A percentile compares a stretch with the other conserved stretches of the same genome.
These are phyloP conservation scores for Aspergillus costaricaensis DNA, from an alignment of 2,329 filamentous ascomycete species.

Conservation along the genomic window DNA sequence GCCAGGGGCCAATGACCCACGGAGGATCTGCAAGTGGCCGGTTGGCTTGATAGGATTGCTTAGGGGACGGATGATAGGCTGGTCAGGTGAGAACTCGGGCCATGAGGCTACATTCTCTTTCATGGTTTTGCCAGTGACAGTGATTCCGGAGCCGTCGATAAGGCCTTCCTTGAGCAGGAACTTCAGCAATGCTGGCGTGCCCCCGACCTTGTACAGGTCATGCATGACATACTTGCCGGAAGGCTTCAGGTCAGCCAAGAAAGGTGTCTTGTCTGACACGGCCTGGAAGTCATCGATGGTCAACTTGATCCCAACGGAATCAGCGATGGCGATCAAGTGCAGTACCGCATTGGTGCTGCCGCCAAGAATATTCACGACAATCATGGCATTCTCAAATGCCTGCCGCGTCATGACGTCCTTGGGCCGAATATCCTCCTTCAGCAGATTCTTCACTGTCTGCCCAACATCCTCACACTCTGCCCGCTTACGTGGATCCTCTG, in stretches of 20 bases:
- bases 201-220: conserved; percentile 47
- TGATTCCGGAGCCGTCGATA: conserved; percentile 9
- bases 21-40: conserved; percentile 68
- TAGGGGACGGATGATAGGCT: conserved; percentile 47
- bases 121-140: conserved; percentile 13
- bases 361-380: conserved; percentile 73
- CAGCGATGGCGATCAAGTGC: conserved; percentile 76
- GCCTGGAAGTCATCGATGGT: conserved; percentile 77
- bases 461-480: conserved; percentile 70
- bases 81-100: conserved; percentile 5
- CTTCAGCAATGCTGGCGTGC: conserved; percentile 48
- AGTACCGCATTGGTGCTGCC: conserved; percentile 81
- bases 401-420: conserved; percentile 73
- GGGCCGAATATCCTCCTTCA: conserved; percentile 72
- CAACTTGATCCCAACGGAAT: conserved; percentile 73
- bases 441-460: conserved; percentile 67
- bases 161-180: conserved; percentile 32
- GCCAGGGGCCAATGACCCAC: conserved; percentile 65
- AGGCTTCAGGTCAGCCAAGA: conserved; percentile 71
- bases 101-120: conserved; percentile 9
- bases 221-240: conserved; percentile 55
- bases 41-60: conserved; percentile 66
- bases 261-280: conserved; percentile 69
- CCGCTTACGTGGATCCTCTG: conserved; percentile 67
- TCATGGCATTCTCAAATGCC: conserved; percentile 79